Evolutionary conservation across 2,329 filamentous ascomycete species (phyloP).

Genomic region (Colletotrichum tropicale): DNA sequence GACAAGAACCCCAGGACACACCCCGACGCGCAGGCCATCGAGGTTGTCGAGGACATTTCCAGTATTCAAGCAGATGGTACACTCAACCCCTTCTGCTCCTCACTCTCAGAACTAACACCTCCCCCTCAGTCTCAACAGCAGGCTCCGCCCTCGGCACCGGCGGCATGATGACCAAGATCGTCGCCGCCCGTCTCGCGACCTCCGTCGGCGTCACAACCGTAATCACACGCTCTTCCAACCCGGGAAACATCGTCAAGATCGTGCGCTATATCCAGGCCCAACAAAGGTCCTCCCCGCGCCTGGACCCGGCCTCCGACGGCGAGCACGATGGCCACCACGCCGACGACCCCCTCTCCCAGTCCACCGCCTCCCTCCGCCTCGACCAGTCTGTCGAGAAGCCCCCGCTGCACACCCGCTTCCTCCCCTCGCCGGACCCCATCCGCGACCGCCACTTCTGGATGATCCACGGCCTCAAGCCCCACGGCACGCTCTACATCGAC

Average conservation of each 20-base stretch:
- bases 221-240: conserved; percentile 92
- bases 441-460: conserved; percentile 97
- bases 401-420: conserved; percentile 90
- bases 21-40: conserved; percentile 86
- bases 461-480: conserved; percentile 86
- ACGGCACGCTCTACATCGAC: conserved; percentile 93
- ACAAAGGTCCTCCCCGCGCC: conserved; percentile 28
- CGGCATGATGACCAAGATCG: conserved; percentile 97
- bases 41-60: conserved; percentile 89
- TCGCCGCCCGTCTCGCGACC: conserved; percentile 88
- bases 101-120: background rate
- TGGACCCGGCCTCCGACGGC: conserved; percentile 13
- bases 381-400: conserved; percentile 41
- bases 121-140: conserved; percentile 75
- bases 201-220: conserved; percentile 95
- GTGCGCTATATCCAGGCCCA: conserved; percentile 76
- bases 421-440: conserved; percentile 83
- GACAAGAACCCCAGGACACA: conserved; percentile 91
- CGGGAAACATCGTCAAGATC: conserved; percentile 88
- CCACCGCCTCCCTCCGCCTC: conserved; percentile 46
- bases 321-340: conserved; percentile 29
- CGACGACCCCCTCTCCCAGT: conserved; percentile 40
- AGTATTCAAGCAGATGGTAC: conserved; percentile 80
- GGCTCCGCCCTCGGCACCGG: conserved; percentile 91
- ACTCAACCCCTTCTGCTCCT: conserved; percentile 15